Base-by-base conservation (phyloP, 257 asterid species). In the Jacaranda copaia region DNA sequence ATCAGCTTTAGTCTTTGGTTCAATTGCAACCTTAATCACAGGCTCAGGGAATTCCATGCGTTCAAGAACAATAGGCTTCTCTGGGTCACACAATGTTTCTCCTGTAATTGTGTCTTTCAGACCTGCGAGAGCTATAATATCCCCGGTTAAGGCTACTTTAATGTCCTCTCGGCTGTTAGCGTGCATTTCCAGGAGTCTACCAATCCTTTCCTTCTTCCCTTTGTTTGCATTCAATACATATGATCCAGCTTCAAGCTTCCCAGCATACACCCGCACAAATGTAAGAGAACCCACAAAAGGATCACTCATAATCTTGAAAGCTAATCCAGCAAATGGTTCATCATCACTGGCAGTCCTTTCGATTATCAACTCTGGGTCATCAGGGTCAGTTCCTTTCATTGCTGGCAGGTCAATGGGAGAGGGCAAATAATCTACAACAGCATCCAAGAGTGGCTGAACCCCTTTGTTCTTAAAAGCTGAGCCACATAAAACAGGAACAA, bases 21-120 rank as follows among this genome's bases (percentile, higher is more conserved):
- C 98, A 56, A 96, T 96, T 11, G 98, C 99, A 79, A 96, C 97
- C 90, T 96, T 96, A 75, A 96, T 96, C 59, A 96, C 99, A 62
- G 97, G 99, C 76, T 93, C 99, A 2, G 98, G 98, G 89, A 96
- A 96, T 80, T 93, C 99, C 99, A 96, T 96, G 70, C 98, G 85
- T 79, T 96, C 97, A 81, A 96, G 94, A 63, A 93, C 93, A 46
- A 96, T 52, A 4, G 97, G 97, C 35, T 87, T 91, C 10, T 91
- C 98, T 0, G 92, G 91, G 81, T 96, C 97, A 56, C 88, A 80
- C 88, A 93, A 79, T 5, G 99, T 96, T 82, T 96, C 99, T 72
- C 99, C 98, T 0, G 99, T 96, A 70, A 91, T 74, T 19, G 99
- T 96, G 83, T 93, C 97, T 84, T 96, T 96, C 10, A 96, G 80